Percentiles rank a stretch among this genome's conserved stretches.
Evolutionary conservation across 2,329 filamentous ascomycete genomes (phyloP).

Genomic region (Phoma sp.): DNA sequence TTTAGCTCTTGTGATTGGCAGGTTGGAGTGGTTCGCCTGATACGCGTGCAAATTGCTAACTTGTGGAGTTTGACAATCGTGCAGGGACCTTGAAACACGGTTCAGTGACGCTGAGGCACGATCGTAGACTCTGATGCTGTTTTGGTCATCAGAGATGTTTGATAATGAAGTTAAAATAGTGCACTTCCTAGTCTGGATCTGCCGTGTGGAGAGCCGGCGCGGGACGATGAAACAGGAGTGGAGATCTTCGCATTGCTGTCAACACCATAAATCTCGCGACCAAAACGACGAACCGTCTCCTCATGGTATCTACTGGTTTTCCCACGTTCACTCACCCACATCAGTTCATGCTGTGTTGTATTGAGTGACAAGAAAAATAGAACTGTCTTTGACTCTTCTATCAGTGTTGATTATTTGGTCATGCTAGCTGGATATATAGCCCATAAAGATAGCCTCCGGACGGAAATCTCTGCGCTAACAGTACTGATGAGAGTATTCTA

Average conservation of each 20-base stretch:
- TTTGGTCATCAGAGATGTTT: not conserved
- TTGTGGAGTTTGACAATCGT: constrained; percentile 9
- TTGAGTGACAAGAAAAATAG: no score
- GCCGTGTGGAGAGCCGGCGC: constrained; percentile 11
- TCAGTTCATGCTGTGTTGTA: no score
- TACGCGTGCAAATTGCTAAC: not conserved
- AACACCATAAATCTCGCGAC: no score
- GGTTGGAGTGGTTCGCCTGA: not conserved
- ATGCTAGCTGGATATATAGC: no score
- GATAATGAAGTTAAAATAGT: constrained; percentile 6
- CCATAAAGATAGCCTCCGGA: no score
- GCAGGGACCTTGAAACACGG: constrained; percentile 6
- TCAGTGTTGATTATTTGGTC: no score
- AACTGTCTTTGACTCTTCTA: no score
- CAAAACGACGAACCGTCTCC: no score
- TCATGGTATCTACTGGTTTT: no score
- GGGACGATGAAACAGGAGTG: constrained; percentile 12
- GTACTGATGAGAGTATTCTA: no score
- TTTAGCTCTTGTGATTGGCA: not conserved
- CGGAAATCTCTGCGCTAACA: no score
- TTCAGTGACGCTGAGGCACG: constrained; percentile 4
- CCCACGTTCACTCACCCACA: no score
- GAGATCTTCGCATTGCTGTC: not conserved
- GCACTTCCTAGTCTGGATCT: not conserved
- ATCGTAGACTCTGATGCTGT: not conserved